These are phyloP conservation scores for Pythium monospermum DNA, from an alignment of 352 stramenopile genomes.

Conservation along the genomic window DNA sequence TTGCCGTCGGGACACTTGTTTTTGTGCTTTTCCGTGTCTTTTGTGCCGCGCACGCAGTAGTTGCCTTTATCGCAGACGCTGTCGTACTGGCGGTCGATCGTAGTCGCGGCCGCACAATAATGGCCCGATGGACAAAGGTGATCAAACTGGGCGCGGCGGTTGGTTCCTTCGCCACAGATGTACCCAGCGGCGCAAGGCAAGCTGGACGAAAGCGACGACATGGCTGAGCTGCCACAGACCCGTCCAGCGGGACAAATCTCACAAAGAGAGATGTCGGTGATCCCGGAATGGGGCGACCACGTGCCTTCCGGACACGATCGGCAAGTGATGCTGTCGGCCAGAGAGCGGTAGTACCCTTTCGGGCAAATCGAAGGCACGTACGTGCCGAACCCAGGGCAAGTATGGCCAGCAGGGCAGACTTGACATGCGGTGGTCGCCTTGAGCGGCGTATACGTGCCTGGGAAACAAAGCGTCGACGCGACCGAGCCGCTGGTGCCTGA, in stretches of 20 bases:
- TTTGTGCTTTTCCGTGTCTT: conserved; percentile 81
- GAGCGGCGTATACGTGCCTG: conserved; percentile 94
- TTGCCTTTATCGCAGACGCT: conserved; percentile 82
- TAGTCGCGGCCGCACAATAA: conserved; percentile 86
- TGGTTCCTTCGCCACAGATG: conserved; percentile 92
- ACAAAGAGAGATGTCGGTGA: conserved; percentile 94
- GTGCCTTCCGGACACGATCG: conserved; percentile 93
- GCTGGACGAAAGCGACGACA: conserved; percentile 82
- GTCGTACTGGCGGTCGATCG: conserved; percentile 80
- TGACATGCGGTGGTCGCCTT: conserved; percentile 84
- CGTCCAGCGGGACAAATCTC: conserved; percentile 92
- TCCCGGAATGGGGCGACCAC: conserved; percentile 88
- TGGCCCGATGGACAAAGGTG: conserved; percentile 91
- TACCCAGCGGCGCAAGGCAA: conserved; percentile 90
- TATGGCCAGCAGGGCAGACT: conserved; percentile 92
- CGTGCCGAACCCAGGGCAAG: conserved; percentile 92
- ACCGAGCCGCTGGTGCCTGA: conserved; percentile 83
- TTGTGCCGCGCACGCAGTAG: conserved; percentile 89
- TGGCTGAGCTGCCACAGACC: conserved; percentile 89
- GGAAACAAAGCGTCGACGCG: conserved; percentile 93
- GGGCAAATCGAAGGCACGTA: conserved; percentile 95
- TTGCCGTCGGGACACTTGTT: conserved; percentile 92
- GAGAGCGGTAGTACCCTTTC: conserved; percentile 91
- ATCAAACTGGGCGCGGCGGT: conserved; percentile 86
- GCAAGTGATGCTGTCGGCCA: conserved; percentile 94